Base-by-base conservation (phyloP, 2,329 filamentous ascomycete species). In the Didymella segeticola region DNA sequence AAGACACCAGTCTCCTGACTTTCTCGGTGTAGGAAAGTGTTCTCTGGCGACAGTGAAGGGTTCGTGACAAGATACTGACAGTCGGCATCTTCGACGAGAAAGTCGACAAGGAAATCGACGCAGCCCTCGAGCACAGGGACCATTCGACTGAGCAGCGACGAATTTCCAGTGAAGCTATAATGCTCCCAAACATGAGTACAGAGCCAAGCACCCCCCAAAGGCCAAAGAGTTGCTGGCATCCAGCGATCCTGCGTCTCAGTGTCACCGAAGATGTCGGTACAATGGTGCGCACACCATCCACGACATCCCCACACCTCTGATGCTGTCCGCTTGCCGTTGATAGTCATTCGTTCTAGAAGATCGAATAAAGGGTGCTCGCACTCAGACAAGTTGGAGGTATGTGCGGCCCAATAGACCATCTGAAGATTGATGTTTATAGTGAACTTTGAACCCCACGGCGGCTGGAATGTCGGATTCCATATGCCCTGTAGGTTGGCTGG, bases 371-470 rank as follows among this genome's bases (percentile, higher is more conserved):
- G 78, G 1, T 69, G 47, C 15, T 79, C 74, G 2, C 72, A 76
- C 37, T 78, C 77, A 0, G 69, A 52, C 0, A 71, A 55, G 36
- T 67, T 63, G 2, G 60, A 59, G 1, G 55, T 54, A 9, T 66
- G 53, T 1, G 61, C 63, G 4, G 56, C 73, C 80, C 80, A 83
- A 60, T 83, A 83, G 57, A 82, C 82, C 81, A 83, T 83, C 61
- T 83, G 75, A 0, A 76, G 67, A 34, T 82, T 83, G 63, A 82
- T 80, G 56, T 82, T 81, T 58, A 82, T 79, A 0, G 80, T 82
- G 50, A 77, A 81, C 55, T 79, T 81, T 20, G 72, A 75, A 3
- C 79, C 79, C 80, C 80, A 82, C 0, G 77, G 67, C 5, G 76
- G 77, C 9, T 71, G 60, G 48, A 78, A 78, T 5, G 70, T 54